Base-by-base conservation (phyloP, 78 protist genomes). In the Emiliania huxleyi region DNA sequence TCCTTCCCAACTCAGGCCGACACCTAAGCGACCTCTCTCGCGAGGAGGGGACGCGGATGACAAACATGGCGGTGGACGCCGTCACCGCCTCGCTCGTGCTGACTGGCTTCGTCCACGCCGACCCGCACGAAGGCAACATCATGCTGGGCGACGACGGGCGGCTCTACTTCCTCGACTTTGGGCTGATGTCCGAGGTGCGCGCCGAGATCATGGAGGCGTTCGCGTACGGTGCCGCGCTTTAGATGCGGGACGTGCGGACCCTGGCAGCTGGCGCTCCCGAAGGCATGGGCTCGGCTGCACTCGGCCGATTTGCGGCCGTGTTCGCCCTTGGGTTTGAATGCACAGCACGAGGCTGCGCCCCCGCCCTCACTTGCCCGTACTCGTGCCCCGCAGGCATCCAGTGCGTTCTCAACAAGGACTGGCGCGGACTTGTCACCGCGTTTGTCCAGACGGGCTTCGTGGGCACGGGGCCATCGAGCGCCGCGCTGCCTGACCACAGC, bases 191-290 rank as follows among this genome's bases (percentile, higher is more conserved):
- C 35, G 19, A 11, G 37, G 85, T 77, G 48, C 26, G 40, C 46
- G 46, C 85, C 33, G 48, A 37, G 25, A 77, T 77, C 85, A 77
- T 77, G 85, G 85, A 77, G 85, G 85, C 85, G 35, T 77, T 77
- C 46, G 85, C 85, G 25, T 40, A 37, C 25, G 85, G n/a, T n/a
- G n/a, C n/a, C n/a, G n/a, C n/a, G n/a, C n/a, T n/a, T n/a, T n/a
- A n/a, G n/a, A n/a, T n/a, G n/a, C n/a, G n/a, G n/a, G n/a, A n/a
- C n/a, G n/a, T n/a, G n/a, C n/a, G n/a, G n/a, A n/a, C n/a, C n/a
- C n/a, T n/a, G n/a, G n/a, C n/a, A n/a, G n/a, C n/a, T n/a, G n/a
- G n/a, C n/a, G n/a, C n/a, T n/a, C n/a, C n/a, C n/a, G n/a, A n/a
- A n/a, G n/a, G n/a, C n/a, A n/a, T n/a, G n/a, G n/a, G n/a, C n/a